Evolutionary conservation across 306 rosid species (phyloP), one percentile per base, ranked within the genome.

Genomic region (Rosa chinensis): DNA sequence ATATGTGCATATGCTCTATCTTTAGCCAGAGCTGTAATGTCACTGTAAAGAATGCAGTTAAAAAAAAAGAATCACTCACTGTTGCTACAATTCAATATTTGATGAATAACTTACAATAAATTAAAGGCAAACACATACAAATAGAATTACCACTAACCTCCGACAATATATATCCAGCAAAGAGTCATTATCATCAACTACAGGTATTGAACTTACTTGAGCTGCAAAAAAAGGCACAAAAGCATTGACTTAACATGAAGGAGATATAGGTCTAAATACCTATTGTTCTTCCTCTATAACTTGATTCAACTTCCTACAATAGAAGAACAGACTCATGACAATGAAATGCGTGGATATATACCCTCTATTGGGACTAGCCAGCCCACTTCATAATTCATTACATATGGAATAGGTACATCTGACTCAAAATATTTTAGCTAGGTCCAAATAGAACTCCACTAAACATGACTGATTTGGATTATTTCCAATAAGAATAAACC

Each of bases 1-100:
- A 89, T 89, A 63, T 85, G 96, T 58, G 98, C 88, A 81, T 96
- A 96, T 66, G 93, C 93, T 82, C 93, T 93, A 89, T 93, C 99
- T 88, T 88, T 96, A 66, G 99, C 99, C 91, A 96, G 90, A 74
- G 99, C 97, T 72, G 98, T 96, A 83, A 96, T 96, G 85, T 96
- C 99, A 85, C 99, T 96, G 88, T 64, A 80, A 77, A 70, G 42
- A 76, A 49, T 40, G 48, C 49, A 67, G 48, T 79, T 48, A 63
- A 77, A 79, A 48, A 58, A 20, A 53, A 79, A 74, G 10, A 8
- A 63, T 52, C 47, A 43, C 32, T 62, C 37, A 7, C 21, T 35
- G 45, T 10, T 25, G 20, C 39, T 76, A 28, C 5, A 55, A 23
- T 40, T 77, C 28, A 78, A 72, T 45, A 67, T 58, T 58, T 45